Percentiles rank a stretch among this genome's conserved stretches.
Conservation (phyloP, 2,329 filamentous ascomycete species). For the Epichloe baconii region DNA sequence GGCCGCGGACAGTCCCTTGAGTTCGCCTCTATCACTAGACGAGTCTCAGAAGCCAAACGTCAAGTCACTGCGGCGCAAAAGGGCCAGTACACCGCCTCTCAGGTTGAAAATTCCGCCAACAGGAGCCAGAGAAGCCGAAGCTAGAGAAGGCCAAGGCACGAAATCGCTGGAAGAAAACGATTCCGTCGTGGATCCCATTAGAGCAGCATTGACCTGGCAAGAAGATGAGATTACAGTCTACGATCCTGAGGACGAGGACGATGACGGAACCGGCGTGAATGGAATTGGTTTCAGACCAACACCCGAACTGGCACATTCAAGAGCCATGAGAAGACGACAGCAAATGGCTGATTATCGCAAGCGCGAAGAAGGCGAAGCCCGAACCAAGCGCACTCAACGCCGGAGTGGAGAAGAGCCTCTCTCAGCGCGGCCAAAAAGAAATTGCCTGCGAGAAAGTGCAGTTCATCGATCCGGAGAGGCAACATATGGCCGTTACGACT, state of each 20-base stretch:
- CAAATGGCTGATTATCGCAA: slow-evolving; percentile 51
- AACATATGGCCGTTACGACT: slow-evolving; percentile 18
- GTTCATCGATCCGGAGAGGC: slow-evolving; percentile 27
- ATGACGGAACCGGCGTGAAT: slow-evolving; percentile 55
- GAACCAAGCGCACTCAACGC: slow-evolving; percentile 40
- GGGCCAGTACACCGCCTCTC: slow-evolving; percentile 27
- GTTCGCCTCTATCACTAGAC: neutral
- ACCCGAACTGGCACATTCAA: slow-evolving; percentile 43
- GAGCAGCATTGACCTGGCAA: slow-evolving; percentile 52
- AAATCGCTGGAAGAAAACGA: slow-evolving; percentile 16
- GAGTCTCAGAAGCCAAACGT: neutral
- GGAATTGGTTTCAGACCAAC: slow-evolving; percentile 55
- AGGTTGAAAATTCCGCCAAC: slow-evolving; percentile 14
- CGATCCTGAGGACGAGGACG: slow-evolving; percentile 50
- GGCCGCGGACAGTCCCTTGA: neutral
- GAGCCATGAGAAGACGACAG: slow-evolving; percentile 42
- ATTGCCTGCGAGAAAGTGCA: slow-evolving; percentile 21
- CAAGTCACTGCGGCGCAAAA: slow-evolving; percentile 21
- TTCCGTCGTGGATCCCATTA: slow-evolving; percentile 36
- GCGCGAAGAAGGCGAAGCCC: slow-evolving; percentile 47
- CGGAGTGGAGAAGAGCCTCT: slow-evolving; percentile 24
- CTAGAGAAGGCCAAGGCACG: neutral
- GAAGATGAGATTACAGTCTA: slow-evolving; percentile 57
- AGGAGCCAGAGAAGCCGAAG: slow-evolving; percentile 6
- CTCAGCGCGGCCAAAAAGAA: slow-evolving; percentile 14